Evolutionary conservation across 106 monocot genomes (phyloP).

Genomic region (Vanilla planifolia): DNA sequence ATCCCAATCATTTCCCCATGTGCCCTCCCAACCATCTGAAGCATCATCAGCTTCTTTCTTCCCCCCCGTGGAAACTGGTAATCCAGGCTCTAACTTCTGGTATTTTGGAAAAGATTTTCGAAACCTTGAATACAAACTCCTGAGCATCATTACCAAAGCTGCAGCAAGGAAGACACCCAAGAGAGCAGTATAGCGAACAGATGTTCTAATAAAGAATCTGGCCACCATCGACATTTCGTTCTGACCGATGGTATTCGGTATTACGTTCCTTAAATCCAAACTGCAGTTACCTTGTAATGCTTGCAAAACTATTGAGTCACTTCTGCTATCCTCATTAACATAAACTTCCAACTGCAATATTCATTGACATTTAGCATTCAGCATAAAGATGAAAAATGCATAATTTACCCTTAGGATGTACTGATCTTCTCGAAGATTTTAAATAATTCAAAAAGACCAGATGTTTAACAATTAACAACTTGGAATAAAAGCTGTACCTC

Average conservation of each 20-base stretch:
- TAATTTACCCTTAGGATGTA: not conserved
- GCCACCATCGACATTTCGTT: slow-evolving; percentile 12
- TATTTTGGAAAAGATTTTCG: slow-evolving; percentile 16
- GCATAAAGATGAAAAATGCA: not conserved
- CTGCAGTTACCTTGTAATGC: slow-evolving; percentile 41
- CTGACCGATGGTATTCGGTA: slow-evolving; percentile 22
- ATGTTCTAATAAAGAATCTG: slow-evolving; percentile 12
- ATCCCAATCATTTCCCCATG: slow-evolving; percentile 74
- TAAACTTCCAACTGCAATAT: slow-evolving; percentile 58
- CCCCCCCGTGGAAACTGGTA: slow-evolving; percentile 63
- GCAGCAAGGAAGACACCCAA: slow-evolving; percentile 24
- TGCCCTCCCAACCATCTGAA: slow-evolving; percentile 57
- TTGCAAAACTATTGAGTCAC: slow-evolving; percentile 40
- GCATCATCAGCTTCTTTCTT: slow-evolving; percentile 27
- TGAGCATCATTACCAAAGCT: slow-evolving; percentile 12
- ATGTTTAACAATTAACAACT: no score
- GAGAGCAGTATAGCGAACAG: slow-evolving; percentile 3
- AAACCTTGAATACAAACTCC: slow-evolving; percentile 30
- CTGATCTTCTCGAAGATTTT: not conserved
- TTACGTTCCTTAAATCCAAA: slow-evolving; percentile 45
- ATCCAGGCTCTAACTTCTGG: slow-evolving; percentile 37
- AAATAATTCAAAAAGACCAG: no score
- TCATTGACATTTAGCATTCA: not conserved
- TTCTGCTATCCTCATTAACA: slow-evolving; percentile 22
- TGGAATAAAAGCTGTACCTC: slow-evolving; percentile 33